phyloP scores from a whole-genome alignment of 169 alveolate species.

The Plasmodium cynomolgi region DNA sequence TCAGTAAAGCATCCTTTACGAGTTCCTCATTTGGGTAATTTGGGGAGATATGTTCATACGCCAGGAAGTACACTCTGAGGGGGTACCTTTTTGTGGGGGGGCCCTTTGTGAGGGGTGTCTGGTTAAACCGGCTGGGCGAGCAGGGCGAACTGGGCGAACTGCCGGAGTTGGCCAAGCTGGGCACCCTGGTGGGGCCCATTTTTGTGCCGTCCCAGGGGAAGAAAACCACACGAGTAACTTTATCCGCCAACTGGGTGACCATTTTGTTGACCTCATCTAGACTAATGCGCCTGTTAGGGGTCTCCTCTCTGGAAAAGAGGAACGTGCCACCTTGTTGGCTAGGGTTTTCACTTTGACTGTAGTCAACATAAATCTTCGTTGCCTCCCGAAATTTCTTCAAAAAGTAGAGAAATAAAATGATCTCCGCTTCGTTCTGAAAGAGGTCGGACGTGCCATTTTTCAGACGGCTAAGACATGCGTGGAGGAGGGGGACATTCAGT shows the following conservation, averaged over 20 bases:
- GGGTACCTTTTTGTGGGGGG: not conserved
- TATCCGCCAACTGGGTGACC: not conserved
- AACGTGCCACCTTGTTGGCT: not conserved
- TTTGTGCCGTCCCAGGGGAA: not conserved
- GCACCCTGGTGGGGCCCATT: not conserved
- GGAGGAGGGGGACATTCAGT: not conserved
- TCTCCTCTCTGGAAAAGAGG: not conserved
- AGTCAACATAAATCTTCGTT: not conserved
- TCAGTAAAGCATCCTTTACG: not conserved
- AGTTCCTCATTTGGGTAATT: not conserved
- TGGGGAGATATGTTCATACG: slow-evolving; percentile 1
- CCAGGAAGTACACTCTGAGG: slow-evolving; percentile 13
- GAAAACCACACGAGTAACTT: not conserved
- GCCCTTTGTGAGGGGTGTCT: not conserved
- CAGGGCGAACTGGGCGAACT: not conserved
- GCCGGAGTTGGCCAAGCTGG: not conserved
- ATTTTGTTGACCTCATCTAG: not conserved
- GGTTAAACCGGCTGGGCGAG: not conserved
- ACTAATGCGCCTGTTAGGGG: not conserved
- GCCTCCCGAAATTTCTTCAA: not conserved
- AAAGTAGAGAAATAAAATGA: slow-evolving; percentile 7
- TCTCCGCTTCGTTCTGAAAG: slow-evolving; percentile 14
- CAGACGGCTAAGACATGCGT: not conserved
- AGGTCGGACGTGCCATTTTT: not conserved
- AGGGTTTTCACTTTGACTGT: not conserved